Percentiles rank a stretch among this genome's conserved stretches.
Conservation (phyloP, 1,284 basidiomycete species). For the Heterobasidion annosum region DNA sequence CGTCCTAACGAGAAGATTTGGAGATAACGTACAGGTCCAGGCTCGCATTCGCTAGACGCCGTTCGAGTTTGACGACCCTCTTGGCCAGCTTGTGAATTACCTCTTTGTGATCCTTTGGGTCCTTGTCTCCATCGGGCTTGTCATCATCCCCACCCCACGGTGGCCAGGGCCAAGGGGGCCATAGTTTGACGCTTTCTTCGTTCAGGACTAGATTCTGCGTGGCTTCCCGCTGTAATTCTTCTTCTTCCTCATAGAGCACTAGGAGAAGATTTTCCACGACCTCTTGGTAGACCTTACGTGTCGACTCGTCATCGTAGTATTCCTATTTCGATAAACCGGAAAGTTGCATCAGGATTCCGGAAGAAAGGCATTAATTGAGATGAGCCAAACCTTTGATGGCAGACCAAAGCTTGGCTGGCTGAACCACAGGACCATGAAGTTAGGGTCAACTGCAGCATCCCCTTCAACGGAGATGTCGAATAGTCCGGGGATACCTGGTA, state of each 20-base stretch:
- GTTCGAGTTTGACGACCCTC: slow-evolving; percentile 76
- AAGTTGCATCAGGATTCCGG: slow-evolving; percentile 3
- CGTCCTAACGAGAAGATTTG: background rate
- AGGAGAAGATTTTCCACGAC: slow-evolving; percentile 65
- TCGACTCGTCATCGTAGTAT: slow-evolving; percentile 80
- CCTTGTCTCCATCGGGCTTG: slow-evolving; percentile 31
- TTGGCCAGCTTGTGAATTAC: slow-evolving; percentile 60
- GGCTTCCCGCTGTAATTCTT: slow-evolving; percentile 7
- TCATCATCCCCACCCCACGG: slow-evolving; percentile 62
- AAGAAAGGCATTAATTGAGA: background rate
- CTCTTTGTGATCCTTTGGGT: slow-evolving; percentile 26
- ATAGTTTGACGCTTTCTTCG: slow-evolving; percentile 49
- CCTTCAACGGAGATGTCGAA: slow-evolving; percentile 82
- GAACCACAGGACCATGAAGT: slow-evolving; percentile 81
- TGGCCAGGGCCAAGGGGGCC: slow-evolving; percentile 88
- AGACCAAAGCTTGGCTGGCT: slow-evolving; percentile 80
- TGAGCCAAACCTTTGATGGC: slow-evolving; percentile 65
- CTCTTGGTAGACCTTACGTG: slow-evolving; percentile 63
- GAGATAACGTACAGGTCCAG: slow-evolving; percentile 56
- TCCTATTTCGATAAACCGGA: slow-evolving; percentile 37
- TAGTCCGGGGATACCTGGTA: slow-evolving; percentile 63
- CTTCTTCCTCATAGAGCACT: slow-evolving; percentile 47
- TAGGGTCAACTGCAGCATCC: slow-evolving; percentile 85
- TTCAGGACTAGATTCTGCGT: slow-evolving; percentile 32
- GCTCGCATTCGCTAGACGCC: slow-evolving; percentile 71